phyloP scores from a whole-genome alignment of 768 basidiomycete genomes.

The Sarcomyxa edulis region DNA sequence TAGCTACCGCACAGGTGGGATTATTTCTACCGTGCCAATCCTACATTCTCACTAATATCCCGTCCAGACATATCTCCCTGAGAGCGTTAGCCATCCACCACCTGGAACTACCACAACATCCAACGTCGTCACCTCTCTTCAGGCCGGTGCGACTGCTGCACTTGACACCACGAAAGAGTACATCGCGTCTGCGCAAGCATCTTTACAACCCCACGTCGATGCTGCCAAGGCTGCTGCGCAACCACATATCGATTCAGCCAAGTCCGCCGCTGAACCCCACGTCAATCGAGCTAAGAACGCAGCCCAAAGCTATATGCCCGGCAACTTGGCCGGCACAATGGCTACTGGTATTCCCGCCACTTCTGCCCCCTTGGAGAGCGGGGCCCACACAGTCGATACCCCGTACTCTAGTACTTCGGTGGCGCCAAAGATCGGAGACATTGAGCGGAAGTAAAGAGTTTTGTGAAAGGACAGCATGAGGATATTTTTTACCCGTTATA shows the following conservation, averaged over 20 bases:
- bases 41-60: constrained; percentile 1
- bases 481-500: too few species aligned
- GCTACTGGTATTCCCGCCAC: constrained; percentile 26
- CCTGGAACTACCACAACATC: constrained; percentile 6
- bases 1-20: constrained; percentile 41
- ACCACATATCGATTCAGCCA: constrained; percentile 24
- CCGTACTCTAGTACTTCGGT: too few species aligned
- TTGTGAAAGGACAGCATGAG: too few species aligned
- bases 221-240: constrained; percentile 31
- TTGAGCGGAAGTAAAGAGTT: too few species aligned
- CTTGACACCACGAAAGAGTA: constrained; percentile 24
- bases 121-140: constrained; percentile 25
- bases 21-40: not conserved
- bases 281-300: constrained; percentile 32
- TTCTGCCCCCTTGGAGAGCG: constrained; percentile 36
- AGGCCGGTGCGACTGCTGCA: constrained; percentile 24
- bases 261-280: constrained; percentile 30
- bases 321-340: constrained; percentile 9
- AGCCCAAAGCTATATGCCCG: constrained; percentile 26
- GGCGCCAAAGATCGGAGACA: too few species aligned
- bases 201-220: constrained; percentile 35
- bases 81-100: constrained; percentile 1
- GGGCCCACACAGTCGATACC: constrained; percentile 23
- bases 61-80: constrained; percentile 14
- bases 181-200: constrained; percentile 22